These are phyloP conservation scores for Brettanomyces anomalus DNA, from an alignment of 805 yeast genomes.

Conservation along the genomic window DNA sequence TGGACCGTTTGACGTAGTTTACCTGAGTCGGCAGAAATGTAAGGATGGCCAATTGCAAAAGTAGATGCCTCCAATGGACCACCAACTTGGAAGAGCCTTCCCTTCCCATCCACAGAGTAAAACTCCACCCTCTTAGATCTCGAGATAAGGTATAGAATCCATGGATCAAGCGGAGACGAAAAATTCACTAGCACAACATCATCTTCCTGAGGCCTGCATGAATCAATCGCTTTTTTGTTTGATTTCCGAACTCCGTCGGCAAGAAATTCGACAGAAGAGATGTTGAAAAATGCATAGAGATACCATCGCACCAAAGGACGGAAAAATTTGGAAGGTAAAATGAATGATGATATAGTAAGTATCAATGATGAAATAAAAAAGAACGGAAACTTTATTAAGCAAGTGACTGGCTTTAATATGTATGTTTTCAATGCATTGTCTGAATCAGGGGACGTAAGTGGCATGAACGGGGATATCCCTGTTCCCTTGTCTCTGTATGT, in stretches of 20 bases:
- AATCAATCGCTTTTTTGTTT: constrained; percentile 24
- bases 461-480: constrained; percentile 87
- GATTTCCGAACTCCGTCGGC: constrained; percentile 45
- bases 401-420: constrained; percentile 6
- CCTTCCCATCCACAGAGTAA: constrained; percentile 12
- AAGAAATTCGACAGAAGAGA: constrained; percentile 20
- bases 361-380: constrained; percentile 12
- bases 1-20: constrained; percentile 8
- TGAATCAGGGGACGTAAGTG: constrained; percentile 27
- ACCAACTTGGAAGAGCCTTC: constrained; percentile 6
- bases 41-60: constrained; percentile 13
- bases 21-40: not conserved
- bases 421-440: constrained; percentile 3
- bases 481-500: constrained; percentile 85
- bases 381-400: constrained; percentile 15
- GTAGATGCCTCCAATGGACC: constrained; percentile 7
- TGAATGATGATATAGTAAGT: constrained; percentile 7
- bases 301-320: constrained; percentile 12
- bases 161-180: constrained; percentile 49
- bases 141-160: constrained; percentile 21
- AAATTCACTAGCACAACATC: constrained; percentile 51
- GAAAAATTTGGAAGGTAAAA: constrained; percentile 6
- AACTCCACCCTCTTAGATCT: constrained; percentile 7
- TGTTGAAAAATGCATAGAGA: constrained; percentile 26
- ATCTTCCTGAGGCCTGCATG: constrained; percentile 29